A percentile compares a stretch with the other conserved stretches of the same genome.
These are phyloP conservation scores for Schoenoplectus tabernaemontani DNA, from an alignment of 202 grass and related monocot genomes.

Conservation along the genomic window DNA sequence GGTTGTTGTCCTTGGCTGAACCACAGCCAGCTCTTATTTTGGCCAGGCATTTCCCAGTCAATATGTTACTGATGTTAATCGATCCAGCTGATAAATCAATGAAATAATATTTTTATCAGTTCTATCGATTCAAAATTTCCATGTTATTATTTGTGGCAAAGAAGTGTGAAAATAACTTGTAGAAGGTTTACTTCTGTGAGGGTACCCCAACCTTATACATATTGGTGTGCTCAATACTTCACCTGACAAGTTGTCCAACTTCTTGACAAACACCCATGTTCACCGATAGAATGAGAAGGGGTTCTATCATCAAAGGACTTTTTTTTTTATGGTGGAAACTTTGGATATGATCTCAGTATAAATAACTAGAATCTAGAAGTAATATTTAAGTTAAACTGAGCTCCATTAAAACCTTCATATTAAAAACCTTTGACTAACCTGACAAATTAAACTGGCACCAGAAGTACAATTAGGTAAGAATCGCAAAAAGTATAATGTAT, in stretches of 20 bases:
- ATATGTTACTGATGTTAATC: conserved; percentile 97
- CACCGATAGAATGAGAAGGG: background rate
- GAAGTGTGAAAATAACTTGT: background rate
- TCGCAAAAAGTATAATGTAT: background rate
- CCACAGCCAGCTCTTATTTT: conserved; percentile 52
- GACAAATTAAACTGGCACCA: background rate
- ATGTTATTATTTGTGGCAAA: background rate
- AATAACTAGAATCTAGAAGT: background rate
- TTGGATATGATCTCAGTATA: background rate
- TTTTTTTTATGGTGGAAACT: background rate
- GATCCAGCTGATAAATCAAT: conserved; percentile 44
- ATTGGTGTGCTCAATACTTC: background rate
- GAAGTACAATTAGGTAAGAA: background rate
- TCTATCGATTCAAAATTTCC: background rate
- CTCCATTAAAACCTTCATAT: background rate
- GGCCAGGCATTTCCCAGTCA: conserved; percentile 81
- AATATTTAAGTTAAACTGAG: background rate
- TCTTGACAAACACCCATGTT: background rate
- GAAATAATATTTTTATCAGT: background rate
- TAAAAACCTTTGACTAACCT: background rate
- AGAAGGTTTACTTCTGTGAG: background rate
- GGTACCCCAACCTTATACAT: background rate
- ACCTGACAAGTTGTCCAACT: background rate
- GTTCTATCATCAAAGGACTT: background rate
- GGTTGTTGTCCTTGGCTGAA: conserved; percentile 23